phyloP scores from a whole-genome alignment of 2,329 filamentous ascomycete species.

The Ceratocystis ficicola region DNA sequence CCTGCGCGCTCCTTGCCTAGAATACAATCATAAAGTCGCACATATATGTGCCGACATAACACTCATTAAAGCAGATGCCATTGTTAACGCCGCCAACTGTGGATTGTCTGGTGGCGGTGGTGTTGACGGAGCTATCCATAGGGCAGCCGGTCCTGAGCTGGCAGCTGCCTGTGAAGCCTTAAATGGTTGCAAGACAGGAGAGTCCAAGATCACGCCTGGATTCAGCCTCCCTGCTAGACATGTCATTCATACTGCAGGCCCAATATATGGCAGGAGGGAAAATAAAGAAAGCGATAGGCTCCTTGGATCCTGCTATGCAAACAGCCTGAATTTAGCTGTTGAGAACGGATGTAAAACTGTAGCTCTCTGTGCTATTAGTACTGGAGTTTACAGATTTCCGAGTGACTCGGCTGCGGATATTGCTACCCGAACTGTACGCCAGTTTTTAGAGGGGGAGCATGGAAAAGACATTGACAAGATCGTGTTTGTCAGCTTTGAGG shows the following conservation, averaged over 20 bases:
- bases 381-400: conserved; percentile 83
- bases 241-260: conserved; percentile 85
- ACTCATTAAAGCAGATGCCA: conserved; percentile 60
- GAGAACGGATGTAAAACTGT: conserved; percentile 54
- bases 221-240: conserved; percentile 64
- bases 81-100: conserved; percentile 85
- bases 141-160: conserved; percentile 60
- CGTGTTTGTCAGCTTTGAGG: conserved; percentile 73
- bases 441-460: conserved; percentile 38
- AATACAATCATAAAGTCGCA: conserved; percentile 57
- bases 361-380: conserved; percentile 76
- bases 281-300: conserved; percentile 36
- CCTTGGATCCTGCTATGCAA: conserved; percentile 53
- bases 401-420: conserved; percentile 57
- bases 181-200: conserved; percentile 58
- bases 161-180: conserved; percentile 26
- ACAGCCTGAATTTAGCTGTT: conserved; percentile 59
- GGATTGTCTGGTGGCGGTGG: conserved; percentile 77
- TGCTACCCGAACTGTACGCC: conserved; percentile 49
- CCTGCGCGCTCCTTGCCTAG: background rate
- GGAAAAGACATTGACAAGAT: conserved; percentile 53
- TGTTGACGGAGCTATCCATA: conserved; percentile 78
- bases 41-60: conserved; percentile 73
- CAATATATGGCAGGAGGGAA: conserved; percentile 48
- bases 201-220: conserved; percentile 75